Evolutionary conservation across 208 protist species (phyloP).

Genomic region (Trypanosoma lewisi): DNA sequence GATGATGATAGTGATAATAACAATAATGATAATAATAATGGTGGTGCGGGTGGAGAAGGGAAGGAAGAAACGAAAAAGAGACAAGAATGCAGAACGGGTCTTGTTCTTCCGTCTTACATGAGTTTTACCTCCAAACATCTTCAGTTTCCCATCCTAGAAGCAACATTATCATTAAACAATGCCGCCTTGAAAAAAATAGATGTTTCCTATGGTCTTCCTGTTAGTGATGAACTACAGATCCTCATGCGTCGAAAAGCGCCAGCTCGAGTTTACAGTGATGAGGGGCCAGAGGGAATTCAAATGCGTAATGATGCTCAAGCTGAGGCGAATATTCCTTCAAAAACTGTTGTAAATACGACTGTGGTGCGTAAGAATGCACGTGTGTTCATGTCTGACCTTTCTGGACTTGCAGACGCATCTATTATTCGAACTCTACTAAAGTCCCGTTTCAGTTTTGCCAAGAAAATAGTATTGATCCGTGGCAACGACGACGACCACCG

Average conservation of each 20-base stretch:
- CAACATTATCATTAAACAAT: slow-evolving; percentile 36
- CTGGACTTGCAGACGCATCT: slow-evolving; percentile 59
- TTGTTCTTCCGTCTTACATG: slow-evolving; percentile 67
- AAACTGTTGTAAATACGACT: slow-evolving; percentile 37
- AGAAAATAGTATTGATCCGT: slow-evolving; percentile 77
- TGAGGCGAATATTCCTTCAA: slow-evolving; percentile 84
- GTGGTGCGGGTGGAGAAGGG: slow-evolving; percentile 29
- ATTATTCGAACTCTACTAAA: slow-evolving; percentile 64
- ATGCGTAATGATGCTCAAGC: slow-evolving; percentile 80
- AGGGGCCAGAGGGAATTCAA: slow-evolving; percentile 52
- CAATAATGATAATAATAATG: slow-evolving; percentile 35
- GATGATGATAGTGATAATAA: slow-evolving; percentile 37
- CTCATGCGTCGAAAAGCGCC: slow-evolving; percentile 67
- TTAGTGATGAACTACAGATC: slow-evolving; percentile 71
- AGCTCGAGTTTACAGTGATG: slow-evolving; percentile 48
- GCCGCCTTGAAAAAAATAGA: slow-evolving; percentile 48
- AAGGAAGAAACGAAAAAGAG: slow-evolving; percentile 25
- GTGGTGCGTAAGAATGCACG: slow-evolving; percentile 40
- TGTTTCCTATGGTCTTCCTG: slow-evolving; percentile 75
- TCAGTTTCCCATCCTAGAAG: slow-evolving; percentile 72
- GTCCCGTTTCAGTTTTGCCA: slow-evolving; percentile 63
- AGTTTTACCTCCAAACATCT: slow-evolving; percentile 63
- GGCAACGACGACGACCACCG: slow-evolving; percentile 51
- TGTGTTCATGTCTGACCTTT: slow-evolving; percentile 72
- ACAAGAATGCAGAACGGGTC: slow-evolving; percentile 40